Evolutionary conservation across 2,329 filamentous ascomycete species (phyloP).

Genomic region (Hypoxylon sp.): DNA sequence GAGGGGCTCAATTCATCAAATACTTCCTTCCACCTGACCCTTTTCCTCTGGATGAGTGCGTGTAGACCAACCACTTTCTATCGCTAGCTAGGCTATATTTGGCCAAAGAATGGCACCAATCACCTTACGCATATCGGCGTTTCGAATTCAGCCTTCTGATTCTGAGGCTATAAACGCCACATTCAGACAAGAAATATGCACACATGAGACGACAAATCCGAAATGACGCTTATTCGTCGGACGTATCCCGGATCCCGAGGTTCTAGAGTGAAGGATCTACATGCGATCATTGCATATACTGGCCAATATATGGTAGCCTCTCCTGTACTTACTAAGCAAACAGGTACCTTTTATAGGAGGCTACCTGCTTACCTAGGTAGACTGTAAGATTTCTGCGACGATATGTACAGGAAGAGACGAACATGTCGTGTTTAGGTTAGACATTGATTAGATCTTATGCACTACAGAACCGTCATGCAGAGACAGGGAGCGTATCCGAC

Average conservation of each 20-base stretch:
- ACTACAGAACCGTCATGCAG: constrained; percentile 5
- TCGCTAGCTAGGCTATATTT: constrained; percentile 18
- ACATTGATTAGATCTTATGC: neutral
- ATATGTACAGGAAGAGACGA: constrained; percentile 1
- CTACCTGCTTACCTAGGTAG: constrained; percentile 6
- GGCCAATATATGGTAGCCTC: constrained; percentile 26
- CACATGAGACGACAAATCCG: constrained; percentile 17
- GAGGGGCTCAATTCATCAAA: constrained; percentile 13
- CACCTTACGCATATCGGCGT: constrained; percentile 1
- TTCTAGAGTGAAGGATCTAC: constrained; percentile 27
- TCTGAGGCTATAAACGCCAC: constrained; percentile 21
- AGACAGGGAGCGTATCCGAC: constrained; percentile 15
- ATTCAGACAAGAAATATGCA: constrained; percentile 25
- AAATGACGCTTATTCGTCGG: constrained; percentile 13
- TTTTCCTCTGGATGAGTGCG: constrained; percentile 19
- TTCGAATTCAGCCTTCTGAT: constrained; percentile 18
- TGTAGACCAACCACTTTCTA: constrained; percentile 6
- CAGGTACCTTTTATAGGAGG: constrained; percentile 10
- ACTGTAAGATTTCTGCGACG: neutral
- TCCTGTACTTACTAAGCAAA: constrained; percentile 40
- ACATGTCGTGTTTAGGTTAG: constrained; percentile 2
- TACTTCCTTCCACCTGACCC: constrained; percentile 26
- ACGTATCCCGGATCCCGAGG: constrained; percentile 17
- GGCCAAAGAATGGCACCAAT: constrained; percentile 12
- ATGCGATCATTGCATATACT: constrained; percentile 31